Evolutionary conservation across 345 rosid species (phyloP), one percentile per base, ranked within the genome.

Genomic region (Alliaria petiolata): DNA sequence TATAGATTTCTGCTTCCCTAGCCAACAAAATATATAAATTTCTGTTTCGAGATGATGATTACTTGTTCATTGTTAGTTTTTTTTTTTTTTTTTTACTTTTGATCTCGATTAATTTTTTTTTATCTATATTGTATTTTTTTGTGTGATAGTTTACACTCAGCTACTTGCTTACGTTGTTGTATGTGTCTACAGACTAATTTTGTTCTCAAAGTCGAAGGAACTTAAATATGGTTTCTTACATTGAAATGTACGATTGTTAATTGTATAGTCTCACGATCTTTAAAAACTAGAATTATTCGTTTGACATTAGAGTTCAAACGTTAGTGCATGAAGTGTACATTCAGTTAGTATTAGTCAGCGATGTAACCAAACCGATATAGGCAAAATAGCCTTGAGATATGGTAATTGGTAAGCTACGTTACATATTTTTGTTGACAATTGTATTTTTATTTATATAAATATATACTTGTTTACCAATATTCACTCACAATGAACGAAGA

Each of bases 401-500:
- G 1, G 34, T 33, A 52, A 61, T 2, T 46, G 1, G 34, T 33
- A 61, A 61, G 54, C 46, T 55, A 22, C 75, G 14, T n/a, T 17
- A 46, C 30, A 54, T 5, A 73, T n/a, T n/a, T 53, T 19, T 76
- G 75, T 47, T 69, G 75, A 62, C 66, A 69, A 64, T 45, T 72
- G 39, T 44, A 34, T 28, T 5, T 60, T 60, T 45, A 1, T 15
- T 3, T 25, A 10, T 25, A 6, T 22, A 28, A 28, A 70, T 35
- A 43, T 5, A 26, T 28, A 57, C 46, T 56, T 57, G 49, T 58
- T 69, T 43, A 69, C 38, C 45, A 25, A 38, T 65, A 26, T 45
- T 39, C 42, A 73, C 4, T 58, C 70, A 39, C 75, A 69, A 54
- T 22, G 36, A 62, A 76, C 70, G 53, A 76, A 69, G 54, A 76